Base-by-base conservation (phyloP, 73 alveolate species). In the Paramecium caudatum region DNA sequence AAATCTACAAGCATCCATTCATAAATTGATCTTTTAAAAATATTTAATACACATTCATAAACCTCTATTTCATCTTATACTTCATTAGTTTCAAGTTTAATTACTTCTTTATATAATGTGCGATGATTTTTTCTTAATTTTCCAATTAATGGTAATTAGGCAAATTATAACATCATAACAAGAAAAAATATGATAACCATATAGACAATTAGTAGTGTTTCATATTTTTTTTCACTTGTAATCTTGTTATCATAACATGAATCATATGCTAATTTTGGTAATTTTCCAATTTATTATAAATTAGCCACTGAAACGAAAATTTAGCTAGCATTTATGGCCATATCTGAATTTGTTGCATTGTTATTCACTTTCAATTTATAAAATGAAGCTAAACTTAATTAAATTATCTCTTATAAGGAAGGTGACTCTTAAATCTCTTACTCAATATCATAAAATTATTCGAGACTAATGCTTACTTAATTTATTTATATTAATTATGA, bases 1-100 rank as follows among this genome's bases (percentile, higher is more conserved):
- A 65, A 65, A 65, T 65, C 83, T 8, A 65, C 17, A 1, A 36
- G 15, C 83, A 65, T 65, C 83, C 83, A 65, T 15, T 65, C 83
- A 65, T 65, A 65, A n/a, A 65, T 33, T 0, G 83, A 65, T 13
- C 7, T 36, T 65, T 65, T 33, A 0, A 65, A 65, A 32, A n/a
- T 33, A 13, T 65, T 65, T 36, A 33, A 46, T 33, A 65, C 47
- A 33, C 9, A 5, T 25, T 65, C 55, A 33, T 33, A 65, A 33
- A 30, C 17, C 15, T 65, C 83, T 32, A 65, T 65, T 65, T 65
- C 83, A 4, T 33, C 47, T 3, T 65, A 25, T 1, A 65, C 49
- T 65, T 65, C 47, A 4, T 7, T 1, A n/a, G 47, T n/a, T 15
- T 65, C 8, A 3, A 65, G 16, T 32, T 33, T 3, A 36, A 65